Conservation (phyloP, 2,329 filamentous ascomycete species). For the Chaetothyriales sp. region DNA sequence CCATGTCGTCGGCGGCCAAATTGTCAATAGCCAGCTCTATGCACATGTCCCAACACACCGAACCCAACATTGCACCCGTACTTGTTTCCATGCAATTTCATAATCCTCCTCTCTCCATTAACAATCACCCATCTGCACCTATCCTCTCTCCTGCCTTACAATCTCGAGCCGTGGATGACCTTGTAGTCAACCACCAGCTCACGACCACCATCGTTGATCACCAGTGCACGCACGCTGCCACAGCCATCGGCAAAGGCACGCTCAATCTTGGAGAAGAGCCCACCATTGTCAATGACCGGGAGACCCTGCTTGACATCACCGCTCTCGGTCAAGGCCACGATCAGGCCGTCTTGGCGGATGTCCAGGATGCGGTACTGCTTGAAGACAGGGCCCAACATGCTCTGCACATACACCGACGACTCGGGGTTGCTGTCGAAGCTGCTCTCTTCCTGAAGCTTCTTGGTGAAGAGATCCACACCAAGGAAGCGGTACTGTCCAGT, state of each 20-base stretch:
- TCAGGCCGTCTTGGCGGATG: constrained; percentile 64
- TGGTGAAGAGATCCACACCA: constrained; percentile 99
- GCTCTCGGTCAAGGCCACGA: constrained; percentile 97
- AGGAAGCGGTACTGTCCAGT: constrained; percentile 99
- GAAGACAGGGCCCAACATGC: constrained; percentile 98
- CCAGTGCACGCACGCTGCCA: constrained; percentile 84
- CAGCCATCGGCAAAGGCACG: constrained; percentile 80
- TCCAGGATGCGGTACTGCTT: constrained; percentile 99
- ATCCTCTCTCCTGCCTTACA: constrained; percentile 30
- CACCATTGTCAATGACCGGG: constrained; percentile 86
- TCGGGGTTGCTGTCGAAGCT: constrained; percentile 94
- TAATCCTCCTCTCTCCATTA: not conserved
- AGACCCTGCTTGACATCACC: constrained; percentile 97
- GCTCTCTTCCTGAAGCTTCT: constrained; percentile 97
- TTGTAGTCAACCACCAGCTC: constrained; percentile 99
- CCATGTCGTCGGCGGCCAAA: not conserved
- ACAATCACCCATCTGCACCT: not conserved
- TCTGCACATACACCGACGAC: constrained; percentile 94
- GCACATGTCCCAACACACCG: not conserved
- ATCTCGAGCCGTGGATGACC: constrained; percentile 68
- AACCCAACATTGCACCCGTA: not conserved
- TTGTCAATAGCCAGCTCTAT: not conserved
- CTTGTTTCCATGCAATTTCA: not conserved
- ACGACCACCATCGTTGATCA: constrained; percentile 81
- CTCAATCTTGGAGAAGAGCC: constrained; percentile 65